A percentile compares a stretch with the other conserved stretches of the same genome.
These are phyloP conservation scores for Aspergillus brasiliensis DNA, from an alignment of 2,329 filamentous ascomycete species.

Conservation along the genomic window DNA sequence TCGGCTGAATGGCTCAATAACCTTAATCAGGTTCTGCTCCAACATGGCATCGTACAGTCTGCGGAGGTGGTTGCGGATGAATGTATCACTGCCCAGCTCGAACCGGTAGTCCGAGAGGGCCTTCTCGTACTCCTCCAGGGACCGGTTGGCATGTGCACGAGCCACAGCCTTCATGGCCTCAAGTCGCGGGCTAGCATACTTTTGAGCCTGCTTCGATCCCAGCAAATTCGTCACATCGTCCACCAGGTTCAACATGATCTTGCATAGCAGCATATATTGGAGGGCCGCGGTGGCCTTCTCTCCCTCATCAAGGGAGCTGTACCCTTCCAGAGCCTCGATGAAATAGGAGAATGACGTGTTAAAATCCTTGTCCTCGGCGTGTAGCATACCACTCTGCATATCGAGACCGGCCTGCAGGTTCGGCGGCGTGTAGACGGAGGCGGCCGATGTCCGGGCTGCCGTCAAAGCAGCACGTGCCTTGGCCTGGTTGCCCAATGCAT, in stretches of 20 bases:
- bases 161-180: slow-evolving; percentile 99
- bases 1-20: slow-evolving; percentile 96
- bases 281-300: slow-evolving; percentile 91
- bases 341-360: slow-evolving; percentile 99
- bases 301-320: slow-evolving; percentile 87
- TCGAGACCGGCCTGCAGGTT: slow-evolving; percentile 93
- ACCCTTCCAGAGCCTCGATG: slow-evolving; percentile 97
- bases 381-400: slow-evolving; percentile 99
- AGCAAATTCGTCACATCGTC: slow-evolving; percentile 96
- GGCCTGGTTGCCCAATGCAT: slow-evolving; percentile 92
- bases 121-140: slow-evolving; percentile 94
- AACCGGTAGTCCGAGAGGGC: slow-evolving; percentile 87
- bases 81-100: slow-evolving; percentile 90
- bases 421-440: slow-evolving; percentile 95
- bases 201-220: slow-evolving; percentile 92
- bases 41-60: slow-evolving; percentile 97
- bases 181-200: slow-evolving; percentile 92
- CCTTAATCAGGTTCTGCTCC: slow-evolving; percentile 99
- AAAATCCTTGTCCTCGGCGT: slow-evolving; percentile 98
- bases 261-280: slow-evolving; percentile 99
- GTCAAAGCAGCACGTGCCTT: slow-evolving; percentile 95
- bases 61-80: slow-evolving; percentile 95
- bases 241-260: slow-evolving; percentile 97
- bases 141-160: slow-evolving; percentile 91
- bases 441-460: slow-evolving; percentile 89